Evolutionary conservation across 495 filamentous ascomycete genomes (phyloP).

Genomic region (Aspergillus biplanus): DNA sequence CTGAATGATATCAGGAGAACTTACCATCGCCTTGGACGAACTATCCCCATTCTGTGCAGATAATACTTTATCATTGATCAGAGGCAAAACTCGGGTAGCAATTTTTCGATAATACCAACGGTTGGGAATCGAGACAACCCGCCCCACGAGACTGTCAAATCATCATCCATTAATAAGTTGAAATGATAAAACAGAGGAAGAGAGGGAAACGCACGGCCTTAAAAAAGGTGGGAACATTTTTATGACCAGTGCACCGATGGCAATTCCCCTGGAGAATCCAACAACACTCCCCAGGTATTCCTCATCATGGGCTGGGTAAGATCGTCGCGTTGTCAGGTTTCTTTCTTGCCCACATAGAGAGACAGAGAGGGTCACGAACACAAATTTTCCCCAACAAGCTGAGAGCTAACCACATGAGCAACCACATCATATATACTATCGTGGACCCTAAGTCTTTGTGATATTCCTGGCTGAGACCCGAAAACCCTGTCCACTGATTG

Average conservation of each 20-base stretch:
- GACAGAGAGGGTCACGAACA: conserved; percentile 2
- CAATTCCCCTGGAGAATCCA: conserved; percentile 2
- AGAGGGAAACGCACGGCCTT: neutral
- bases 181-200: neutral
- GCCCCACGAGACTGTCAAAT: neutral
- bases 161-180: neutral
- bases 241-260: neutral
- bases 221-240: conserved; percentile 3
- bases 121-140: neutral
- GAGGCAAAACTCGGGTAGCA: conserved; percentile 1
- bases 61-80: neutral
- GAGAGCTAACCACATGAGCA: neutral
- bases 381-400: neutral
- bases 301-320: neutral
- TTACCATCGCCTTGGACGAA: neutral
- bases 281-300: neutral
- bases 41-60: neutral
- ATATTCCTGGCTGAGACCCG: conserved; percentile 2
- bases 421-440: conserved; percentile 5
- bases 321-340: neutral
- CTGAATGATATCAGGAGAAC: neutral
- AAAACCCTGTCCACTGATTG: conserved; percentile 6
- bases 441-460: neutral
- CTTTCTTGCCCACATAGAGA: neutral
- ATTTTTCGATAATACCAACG: neutral